A percentile compares a stretch with the other conserved stretches of the same genome.
phyloP scores from a whole-genome alignment of 2,329 filamentous ascomycete genomes.

The Penicillium sp. region DNA sequence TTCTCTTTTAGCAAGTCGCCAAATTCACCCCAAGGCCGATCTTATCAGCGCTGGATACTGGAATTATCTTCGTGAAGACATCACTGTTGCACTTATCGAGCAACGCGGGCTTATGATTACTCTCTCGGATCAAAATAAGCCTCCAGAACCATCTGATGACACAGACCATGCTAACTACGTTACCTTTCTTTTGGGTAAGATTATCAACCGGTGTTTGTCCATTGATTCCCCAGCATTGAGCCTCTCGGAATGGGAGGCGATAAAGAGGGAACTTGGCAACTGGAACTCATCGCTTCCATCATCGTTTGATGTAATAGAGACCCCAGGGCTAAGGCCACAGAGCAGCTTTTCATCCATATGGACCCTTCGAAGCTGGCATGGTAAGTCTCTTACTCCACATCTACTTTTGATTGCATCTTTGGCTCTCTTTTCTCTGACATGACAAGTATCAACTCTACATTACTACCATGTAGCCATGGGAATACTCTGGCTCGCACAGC shows the following conservation, averaged over 20 bases:
- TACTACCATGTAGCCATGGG: no score
- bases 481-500: no score
- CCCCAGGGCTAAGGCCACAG: no score
- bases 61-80: constrained; percentile 56
- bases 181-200: constrained; percentile 46
- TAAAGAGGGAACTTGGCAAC: constrained; percentile 21
- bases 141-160: constrained; percentile 20
- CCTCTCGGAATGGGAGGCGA: constrained; percentile 8
- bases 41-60: constrained; percentile 49
- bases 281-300: constrained; percentile 39
- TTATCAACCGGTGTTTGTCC: constrained; percentile 45
- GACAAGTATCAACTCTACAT: no score
- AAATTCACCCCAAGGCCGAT: constrained; percentile 24
- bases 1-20: no score
- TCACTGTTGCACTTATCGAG: constrained; percentile 55
- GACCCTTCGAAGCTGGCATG: no score
- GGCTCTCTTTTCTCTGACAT: no score
- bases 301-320: constrained; percentile 5
- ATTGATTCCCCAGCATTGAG: constrained; percentile 1
- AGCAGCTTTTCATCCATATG: no score
- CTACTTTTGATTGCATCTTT: no score
- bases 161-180: constrained; percentile 44
- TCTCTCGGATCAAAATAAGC: constrained; percentile 23
- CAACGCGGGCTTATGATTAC: constrained; percentile 47
- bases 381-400: no score